phyloP scores from a whole-genome alignment of 1,139 yeast species.

The Yamadazyma blattariae region DNA sequence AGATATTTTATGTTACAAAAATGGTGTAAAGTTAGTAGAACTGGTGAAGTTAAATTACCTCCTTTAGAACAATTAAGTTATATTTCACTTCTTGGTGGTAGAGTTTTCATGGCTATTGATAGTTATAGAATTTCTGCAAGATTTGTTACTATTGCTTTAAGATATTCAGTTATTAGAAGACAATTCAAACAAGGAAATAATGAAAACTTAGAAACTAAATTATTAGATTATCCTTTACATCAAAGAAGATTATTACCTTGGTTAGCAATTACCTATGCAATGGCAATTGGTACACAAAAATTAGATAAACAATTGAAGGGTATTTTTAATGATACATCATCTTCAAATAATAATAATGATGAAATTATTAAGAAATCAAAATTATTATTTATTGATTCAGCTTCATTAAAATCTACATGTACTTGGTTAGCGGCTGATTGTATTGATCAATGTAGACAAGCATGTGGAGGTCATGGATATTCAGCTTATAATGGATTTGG shows the following conservation, averaged over 20 bases:
- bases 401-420: slow-evolving; percentile 43
- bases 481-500: slow-evolving; percentile 47
- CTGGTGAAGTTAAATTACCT: slow-evolving; percentile 42
- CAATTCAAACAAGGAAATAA: slow-evolving; percentile 34
- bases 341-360: slow-evolving; percentile 22
- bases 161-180: slow-evolving; percentile 47
- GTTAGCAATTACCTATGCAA: slow-evolving; percentile 43
- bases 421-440: slow-evolving; percentile 48
- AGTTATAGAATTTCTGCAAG: slow-evolving; percentile 43
- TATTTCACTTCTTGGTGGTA: slow-evolving; percentile 45
- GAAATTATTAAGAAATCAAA: slow-evolving; percentile 35
- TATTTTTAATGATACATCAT: slow-evolving; percentile 18
- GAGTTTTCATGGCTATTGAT: slow-evolving; percentile 45
- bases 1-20: slow-evolving; percentile 48
- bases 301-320: slow-evolving; percentile 28
- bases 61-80: slow-evolving; percentile 48
- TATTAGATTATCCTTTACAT: slow-evolving; percentile 47
- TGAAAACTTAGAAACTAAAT: slow-evolving; percentile 30
- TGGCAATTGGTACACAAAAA: slow-evolving; percentile 40
- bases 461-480: slow-evolving; percentile 53
- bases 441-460: slow-evolving; percentile 46
- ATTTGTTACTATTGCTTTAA: slow-evolving; percentile 40
- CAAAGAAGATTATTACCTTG: slow-evolving; percentile 45
- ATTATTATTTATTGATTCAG: slow-evolving; percentile 43
- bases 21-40: slow-evolving; percentile 41